Evolutionary conservation across 2,329 filamentous ascomycete species (phyloP).

Genomic region (Penicillium sp.): DNA sequence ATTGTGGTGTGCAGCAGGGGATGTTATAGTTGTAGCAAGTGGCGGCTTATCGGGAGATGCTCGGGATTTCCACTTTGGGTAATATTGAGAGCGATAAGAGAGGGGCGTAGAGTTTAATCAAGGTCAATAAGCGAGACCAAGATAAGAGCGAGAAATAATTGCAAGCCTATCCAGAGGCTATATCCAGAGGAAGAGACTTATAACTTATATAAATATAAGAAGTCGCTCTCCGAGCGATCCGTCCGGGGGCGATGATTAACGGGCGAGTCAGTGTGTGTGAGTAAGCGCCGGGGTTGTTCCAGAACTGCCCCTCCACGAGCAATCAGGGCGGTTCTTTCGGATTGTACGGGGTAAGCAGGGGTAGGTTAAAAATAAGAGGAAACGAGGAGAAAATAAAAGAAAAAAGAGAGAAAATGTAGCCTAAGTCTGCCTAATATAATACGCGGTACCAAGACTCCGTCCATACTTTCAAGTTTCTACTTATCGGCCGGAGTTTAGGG

Average conservation of each 20-base stretch:
- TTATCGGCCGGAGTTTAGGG: no score
- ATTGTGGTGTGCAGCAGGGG: no score
- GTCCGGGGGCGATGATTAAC: not conserved
- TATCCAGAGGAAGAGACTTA: not conserved
- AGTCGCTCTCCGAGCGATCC: not conserved
- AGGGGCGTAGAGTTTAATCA: not conserved
- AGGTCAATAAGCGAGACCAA: not conserved
- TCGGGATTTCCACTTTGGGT: conserved; percentile 10
- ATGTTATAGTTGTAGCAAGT: not conserved
- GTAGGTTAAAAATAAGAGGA: not conserved
- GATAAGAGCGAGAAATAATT: not conserved
- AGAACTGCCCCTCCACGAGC: not conserved
- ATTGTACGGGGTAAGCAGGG: not conserved
- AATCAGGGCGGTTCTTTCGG: no score
- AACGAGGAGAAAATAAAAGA: not conserved
- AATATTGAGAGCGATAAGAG: conserved; percentile 10
- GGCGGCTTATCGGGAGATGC: not conserved
- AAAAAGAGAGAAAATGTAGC: no score
- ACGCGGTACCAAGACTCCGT: no score
- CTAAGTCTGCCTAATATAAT: no score
- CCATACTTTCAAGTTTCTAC: no score
- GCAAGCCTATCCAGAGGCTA: not conserved
- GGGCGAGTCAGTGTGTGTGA: not conserved
- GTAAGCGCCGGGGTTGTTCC: not conserved
- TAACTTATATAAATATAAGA: not conserved